Base-by-base conservation (phyloP, 78 protist genomes). In the Emiliania huxleyi region DNA sequence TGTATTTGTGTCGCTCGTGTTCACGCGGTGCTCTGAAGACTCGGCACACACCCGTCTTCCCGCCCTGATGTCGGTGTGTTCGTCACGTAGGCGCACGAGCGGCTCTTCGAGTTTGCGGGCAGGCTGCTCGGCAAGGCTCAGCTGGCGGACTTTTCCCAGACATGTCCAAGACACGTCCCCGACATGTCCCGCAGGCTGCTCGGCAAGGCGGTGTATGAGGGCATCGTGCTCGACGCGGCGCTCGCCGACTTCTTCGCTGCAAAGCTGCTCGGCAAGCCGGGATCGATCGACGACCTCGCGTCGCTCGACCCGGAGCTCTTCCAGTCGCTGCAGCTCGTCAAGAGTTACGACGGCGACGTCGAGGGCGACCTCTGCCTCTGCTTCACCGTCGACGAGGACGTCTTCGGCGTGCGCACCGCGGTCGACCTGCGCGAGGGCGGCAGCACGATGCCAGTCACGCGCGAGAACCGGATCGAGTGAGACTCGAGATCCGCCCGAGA, bases 131-230 rank as follows among this genome's bases (percentile, higher is more conserved):
- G n/a, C n/a, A n/a, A n/a, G n/a, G n/a, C n/a, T n/a, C n/a, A n/a
- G n/a, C n/a, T n/a, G n/a, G n/a, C n/a, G n/a, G n/a, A n/a, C n/a
- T n/a, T n/a, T n/a, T n/a, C n/a, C n/a, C n/a, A n/a, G n/a, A n/a
- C n/a, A n/a, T n/a, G n/a, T n/a, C n/a, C n/a, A n/a, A n/a, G 4
- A n/a, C 35, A 2, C 35, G 40, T 83, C n/a, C 44, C 44, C 56
- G 38, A 26, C 19, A 44, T 83, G 56, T 8, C 37, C 40, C 56
- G 89, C 56, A 73, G 91, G 46, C 4, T 56, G 38, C 83, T 88
- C 56, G 91, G 79, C 75, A 88, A 88, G 91, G 91, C 91, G n/a
- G 22, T 88, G 46, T 56, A 88, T 42, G 91, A 88, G 37, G 91
- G 91, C 52, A 56, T 88, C n/a, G 44, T 38, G 15, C 48, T 88